Evolutionary conservation across 306 rosid genomes (phyloP).

Genomic region (Quercus gilva): DNA sequence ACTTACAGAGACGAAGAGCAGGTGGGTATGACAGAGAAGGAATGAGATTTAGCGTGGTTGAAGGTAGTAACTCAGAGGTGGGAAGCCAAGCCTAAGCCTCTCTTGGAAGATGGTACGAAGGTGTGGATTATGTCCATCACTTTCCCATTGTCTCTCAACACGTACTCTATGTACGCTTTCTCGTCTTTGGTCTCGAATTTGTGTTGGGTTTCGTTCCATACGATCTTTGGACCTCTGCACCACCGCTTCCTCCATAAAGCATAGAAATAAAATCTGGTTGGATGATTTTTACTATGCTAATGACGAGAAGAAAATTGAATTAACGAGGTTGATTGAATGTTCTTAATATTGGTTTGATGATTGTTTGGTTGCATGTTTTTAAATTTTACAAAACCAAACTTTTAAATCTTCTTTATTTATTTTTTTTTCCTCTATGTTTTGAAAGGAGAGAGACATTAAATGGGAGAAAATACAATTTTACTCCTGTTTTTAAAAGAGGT

Average conservation of each 20-base stretch:
- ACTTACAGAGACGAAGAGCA: slow-evolving; percentile 81
- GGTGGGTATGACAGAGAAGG: slow-evolving; percentile 62
- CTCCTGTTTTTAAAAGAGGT: no score
- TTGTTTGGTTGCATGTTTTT: no score
- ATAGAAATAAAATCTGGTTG: no score
- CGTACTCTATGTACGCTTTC: slow-evolving; percentile 64
- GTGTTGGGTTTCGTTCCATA: slow-evolving; percentile 48
- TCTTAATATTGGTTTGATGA: no score
- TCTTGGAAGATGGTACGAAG: slow-evolving; percentile 75
- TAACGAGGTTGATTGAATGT: no score
- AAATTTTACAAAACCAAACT: no score
- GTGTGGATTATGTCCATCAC: slow-evolving; percentile 82
- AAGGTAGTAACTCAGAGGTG: slow-evolving; percentile 78
- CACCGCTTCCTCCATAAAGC: background rate
- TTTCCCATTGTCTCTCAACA: slow-evolving; percentile 39
- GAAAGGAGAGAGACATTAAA: no score
- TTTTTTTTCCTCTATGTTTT: no score
- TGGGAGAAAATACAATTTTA: no score
- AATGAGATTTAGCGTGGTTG: slow-evolving; percentile 59
- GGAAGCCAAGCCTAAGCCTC: slow-evolving; percentile 87
- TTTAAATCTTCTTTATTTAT: no score
- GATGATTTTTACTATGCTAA: no score
- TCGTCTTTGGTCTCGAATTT: slow-evolving; percentile 85
- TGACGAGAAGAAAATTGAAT: no score
- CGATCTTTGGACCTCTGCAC: slow-evolving; percentile 39